phyloP scores from a whole-genome alignment of 345 rosid genomes.

The Syzygium aromaticum region DNA sequence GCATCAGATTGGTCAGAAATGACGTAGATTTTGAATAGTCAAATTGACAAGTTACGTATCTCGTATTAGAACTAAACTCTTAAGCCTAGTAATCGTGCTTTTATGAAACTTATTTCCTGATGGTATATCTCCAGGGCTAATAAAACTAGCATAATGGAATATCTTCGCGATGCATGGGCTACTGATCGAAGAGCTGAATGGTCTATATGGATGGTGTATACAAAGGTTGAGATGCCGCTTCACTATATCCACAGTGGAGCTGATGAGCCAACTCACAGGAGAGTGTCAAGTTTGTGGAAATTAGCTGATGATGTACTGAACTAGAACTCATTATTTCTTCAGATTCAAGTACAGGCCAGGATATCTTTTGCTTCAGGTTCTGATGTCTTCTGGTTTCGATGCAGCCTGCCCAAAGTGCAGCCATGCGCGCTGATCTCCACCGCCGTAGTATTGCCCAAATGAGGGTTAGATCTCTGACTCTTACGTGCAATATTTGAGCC shows the following conservation, averaged over 20 bases:
- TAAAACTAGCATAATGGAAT: constrained; percentile 47
- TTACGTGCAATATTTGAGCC: background rate
- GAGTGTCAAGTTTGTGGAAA: constrained; percentile 59
- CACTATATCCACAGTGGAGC: constrained; percentile 67
- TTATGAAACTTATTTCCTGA: background rate
- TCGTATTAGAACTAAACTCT: background rate
- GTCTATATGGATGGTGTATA: constrained; percentile 98
- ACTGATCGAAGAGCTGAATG: constrained; percentile 87
- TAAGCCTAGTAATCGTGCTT: background rate
- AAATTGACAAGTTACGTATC: background rate
- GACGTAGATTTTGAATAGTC: background rate
- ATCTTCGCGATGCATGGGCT: constrained; percentile 65
- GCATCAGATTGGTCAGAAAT: background rate
- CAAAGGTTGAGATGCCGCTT: constrained; percentile 94
- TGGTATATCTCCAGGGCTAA: constrained; percentile 42
- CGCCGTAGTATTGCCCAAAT: constrained; percentile 93
- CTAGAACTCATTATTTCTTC: background rate
- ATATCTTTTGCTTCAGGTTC: constrained; percentile 8
- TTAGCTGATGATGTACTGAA: constrained; percentile 51
- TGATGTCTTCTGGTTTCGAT: constrained; percentile 8
- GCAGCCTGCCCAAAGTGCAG: constrained; percentile 80
- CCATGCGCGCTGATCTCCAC: constrained; percentile 89
- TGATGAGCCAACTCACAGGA: constrained; percentile 54
- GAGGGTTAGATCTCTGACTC: constrained; percentile 50
- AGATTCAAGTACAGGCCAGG: constrained; percentile 1